Evolutionary conservation across 2,329 filamentous ascomycete genomes (phyloP), one percentile per base, ranked within the genome.

Genomic region (Decorospora gaudefroyi): DNA sequence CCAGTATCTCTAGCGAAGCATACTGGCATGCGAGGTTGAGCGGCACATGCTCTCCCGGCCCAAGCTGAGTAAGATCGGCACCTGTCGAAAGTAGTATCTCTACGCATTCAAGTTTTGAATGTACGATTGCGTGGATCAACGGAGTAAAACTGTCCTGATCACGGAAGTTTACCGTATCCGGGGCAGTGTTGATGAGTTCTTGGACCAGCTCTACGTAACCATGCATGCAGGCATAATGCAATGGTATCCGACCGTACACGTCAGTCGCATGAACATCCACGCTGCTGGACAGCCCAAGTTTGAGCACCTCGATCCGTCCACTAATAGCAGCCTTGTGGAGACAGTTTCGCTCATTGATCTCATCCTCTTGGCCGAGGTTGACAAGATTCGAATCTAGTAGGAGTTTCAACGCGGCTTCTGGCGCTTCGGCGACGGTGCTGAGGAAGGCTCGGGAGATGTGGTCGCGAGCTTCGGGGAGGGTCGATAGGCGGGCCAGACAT

Each of bases 61-160:
- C 89, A 1, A 83, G 79, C 0, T 91, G 90, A 57, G 96, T 88
- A 49, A 97, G 85, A 12, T 90, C 81, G n/a, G 92, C 90, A 39
- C 87, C 86, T 58, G 82, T 83, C 18, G 80, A 78, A 15, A 99
- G 81, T 29, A 99, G 78, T 38, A 83, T 81, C 65, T 89, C 79
- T 2, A 95, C 90, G 65, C 90, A 95, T 34, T 84, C 79, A 13
- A 92, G 76, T 49, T 93, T 86, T 16, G 87, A 85, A 62, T 95
- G 90, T 39, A 96, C 91, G 52, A 97, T 96, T 29, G 90, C 87
- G 71, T 97, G 93, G 44, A 99, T 93, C 31, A 99, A 75, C 1
- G 93, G 91, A 0, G 92, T 97, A 69, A 96, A 99, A 71, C 96
- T 96, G 73, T 99, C 92, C 65, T 97, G 88, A 64, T 99, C 93